Conservation (phyloP, 345 rosid species). For the Boechera divaricarpa region DNA sequence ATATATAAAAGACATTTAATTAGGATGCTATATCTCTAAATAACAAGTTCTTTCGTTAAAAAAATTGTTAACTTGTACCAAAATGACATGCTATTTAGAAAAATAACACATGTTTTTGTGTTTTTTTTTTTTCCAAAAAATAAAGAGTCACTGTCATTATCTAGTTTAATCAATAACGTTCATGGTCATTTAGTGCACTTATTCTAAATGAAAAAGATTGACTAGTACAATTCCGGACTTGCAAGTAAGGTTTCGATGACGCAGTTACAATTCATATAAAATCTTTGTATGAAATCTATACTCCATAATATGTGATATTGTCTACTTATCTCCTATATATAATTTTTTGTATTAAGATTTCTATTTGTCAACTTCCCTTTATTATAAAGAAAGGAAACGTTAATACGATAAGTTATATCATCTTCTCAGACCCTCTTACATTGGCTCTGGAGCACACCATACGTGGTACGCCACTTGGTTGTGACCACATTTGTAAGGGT, state of each 20-base stretch:
- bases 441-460: neutral
- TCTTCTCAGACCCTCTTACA: neutral
- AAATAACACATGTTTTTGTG: neutral
- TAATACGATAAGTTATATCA: neutral
- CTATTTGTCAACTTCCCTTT: neutral
- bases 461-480: too few species aligned
- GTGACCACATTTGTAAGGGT: too few species aligned
- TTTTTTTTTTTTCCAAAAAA: neutral
- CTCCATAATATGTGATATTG: neutral
- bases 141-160: neutral
- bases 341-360: neutral
- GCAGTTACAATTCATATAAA: neutral
- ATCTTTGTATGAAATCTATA: neutral
- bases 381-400: neutral
- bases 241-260: conserved; percentile 13
- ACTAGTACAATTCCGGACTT: neutral
- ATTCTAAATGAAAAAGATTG: neutral
- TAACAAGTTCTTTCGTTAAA: too few species aligned
- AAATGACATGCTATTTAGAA: neutral
- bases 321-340: neutral
- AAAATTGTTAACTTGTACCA: neutral
- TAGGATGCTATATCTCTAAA: too few species aligned
- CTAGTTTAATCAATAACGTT: neutral
- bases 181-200: neutral
- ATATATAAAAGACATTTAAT: too few species aligned